Evolutionary conservation across 2,329 filamentous ascomycete genomes (phyloP).

Genomic region (Tolypocladium tropicale): DNA sequence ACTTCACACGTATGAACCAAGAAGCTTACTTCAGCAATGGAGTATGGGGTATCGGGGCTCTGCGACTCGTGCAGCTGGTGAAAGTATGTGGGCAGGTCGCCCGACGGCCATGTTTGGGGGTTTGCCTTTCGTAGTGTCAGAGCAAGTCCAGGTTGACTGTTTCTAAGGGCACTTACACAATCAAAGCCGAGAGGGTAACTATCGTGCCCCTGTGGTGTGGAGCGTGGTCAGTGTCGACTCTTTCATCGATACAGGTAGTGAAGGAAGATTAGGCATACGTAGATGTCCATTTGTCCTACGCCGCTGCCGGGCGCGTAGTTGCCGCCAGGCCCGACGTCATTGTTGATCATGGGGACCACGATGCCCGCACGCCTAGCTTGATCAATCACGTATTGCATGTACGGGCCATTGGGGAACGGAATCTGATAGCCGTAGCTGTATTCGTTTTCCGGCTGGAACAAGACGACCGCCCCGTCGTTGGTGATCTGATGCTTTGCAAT

Average conservation of each 20-base stretch:
- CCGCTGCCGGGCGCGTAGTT: conserved; percentile 55
- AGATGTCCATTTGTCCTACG: conserved; percentile 45
- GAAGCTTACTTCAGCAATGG: conserved; percentile 43
- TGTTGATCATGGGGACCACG: conserved; percentile 64
- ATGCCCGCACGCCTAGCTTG: conserved; percentile 60
- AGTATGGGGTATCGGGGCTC: conserved; percentile 56
- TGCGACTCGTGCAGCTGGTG: conserved; percentile 25
- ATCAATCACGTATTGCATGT: conserved; percentile 61
- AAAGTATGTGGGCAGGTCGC: conserved; percentile 42
- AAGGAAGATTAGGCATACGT: conserved; percentile 24
- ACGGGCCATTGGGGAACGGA: conserved; percentile 53
- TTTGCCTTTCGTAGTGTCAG: conserved; percentile 12
- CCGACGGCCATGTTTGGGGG: conserved; percentile 48
- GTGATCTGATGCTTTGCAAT: conserved; percentile 73
- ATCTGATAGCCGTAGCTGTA: conserved; percentile 46
- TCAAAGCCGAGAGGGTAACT: conserved; percentile 34
- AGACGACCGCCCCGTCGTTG: conserved; percentile 69
- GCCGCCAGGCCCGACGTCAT: conserved; percentile 54
- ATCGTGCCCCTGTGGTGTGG: conserved; percentile 22
- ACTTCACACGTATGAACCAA: not conserved
- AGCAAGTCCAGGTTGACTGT: no score
- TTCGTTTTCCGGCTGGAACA: conserved; percentile 76
- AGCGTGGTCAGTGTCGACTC: not conserved
- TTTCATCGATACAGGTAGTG: not conserved
- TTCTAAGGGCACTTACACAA: conserved; percentile 21